A percentile compares a stretch with the other conserved stretches of the same genome.
Conservation (phyloP, 2,329 filamentous ascomycete genomes). For the Calonectria pteridis region DNA sequence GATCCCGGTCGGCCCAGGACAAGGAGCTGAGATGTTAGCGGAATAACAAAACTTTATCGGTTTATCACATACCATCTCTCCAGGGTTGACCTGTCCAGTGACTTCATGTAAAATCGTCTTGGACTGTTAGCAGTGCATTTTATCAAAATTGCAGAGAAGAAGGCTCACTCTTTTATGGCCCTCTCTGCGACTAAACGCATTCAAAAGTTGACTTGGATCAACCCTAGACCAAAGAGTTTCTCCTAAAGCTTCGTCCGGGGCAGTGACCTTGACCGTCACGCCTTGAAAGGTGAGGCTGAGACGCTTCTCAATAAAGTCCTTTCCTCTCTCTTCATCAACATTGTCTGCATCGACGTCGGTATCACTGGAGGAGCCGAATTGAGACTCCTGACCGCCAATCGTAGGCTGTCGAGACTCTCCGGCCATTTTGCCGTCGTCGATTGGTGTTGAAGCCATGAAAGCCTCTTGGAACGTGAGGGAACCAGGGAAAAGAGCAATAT, state of each 20-base stretch:
- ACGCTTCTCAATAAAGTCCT: slow-evolving; percentile 36
- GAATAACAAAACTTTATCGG: not conserved
- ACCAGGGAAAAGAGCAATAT: not conserved
- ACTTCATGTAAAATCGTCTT: slow-evolving; percentile 55
- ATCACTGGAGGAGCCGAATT: slow-evolving; percentile 33
- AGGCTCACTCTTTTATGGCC: slow-evolving; percentile 20
- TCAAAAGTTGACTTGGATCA: slow-evolving; percentile 34
- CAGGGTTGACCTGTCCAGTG: slow-evolving; percentile 55
- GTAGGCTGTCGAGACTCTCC: not conserved
- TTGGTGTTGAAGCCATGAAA: slow-evolving; percentile 22
- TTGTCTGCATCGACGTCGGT: slow-evolving; percentile 34
- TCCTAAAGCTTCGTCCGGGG: slow-evolving; percentile 35
- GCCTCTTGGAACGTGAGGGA: not conserved
- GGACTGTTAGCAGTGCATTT: not conserved
- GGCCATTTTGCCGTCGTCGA: slow-evolving; percentile 7
- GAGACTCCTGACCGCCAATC: slow-evolving; percentile 2
- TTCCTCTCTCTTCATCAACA: slow-evolving; percentile 30
- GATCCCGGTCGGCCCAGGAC: slow-evolving; percentile 49
- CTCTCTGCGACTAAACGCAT: slow-evolving; percentile 12
- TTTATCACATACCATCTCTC: slow-evolving; percentile 53
- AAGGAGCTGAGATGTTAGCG: slow-evolving; percentile 39
- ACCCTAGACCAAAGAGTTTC: slow-evolving; percentile 41
- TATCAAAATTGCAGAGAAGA: not conserved
- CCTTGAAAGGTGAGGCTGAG: slow-evolving; percentile 37
- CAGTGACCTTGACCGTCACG: slow-evolving; percentile 34